Evolutionary conservation across 164 flowering plant genomes (phyloP).

Genomic region (Taxillus chinensis): DNA sequence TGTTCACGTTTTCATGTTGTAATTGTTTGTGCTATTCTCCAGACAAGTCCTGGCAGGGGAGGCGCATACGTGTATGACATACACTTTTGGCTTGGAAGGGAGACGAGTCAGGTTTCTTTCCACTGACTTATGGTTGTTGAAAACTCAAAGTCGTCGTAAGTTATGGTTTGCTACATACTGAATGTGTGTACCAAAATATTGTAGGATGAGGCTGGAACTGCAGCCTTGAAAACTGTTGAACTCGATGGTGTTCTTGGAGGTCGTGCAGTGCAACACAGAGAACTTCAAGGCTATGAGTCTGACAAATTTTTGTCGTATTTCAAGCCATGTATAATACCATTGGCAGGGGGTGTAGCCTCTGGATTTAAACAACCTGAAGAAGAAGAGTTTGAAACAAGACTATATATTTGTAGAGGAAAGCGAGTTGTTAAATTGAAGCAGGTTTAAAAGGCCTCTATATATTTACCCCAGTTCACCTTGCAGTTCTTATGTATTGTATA

Average conservation of each 20-base stretch:
- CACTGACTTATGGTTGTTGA: neutral
- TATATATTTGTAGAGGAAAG: constrained; percentile 84
- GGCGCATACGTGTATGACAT: constrained; percentile 77
- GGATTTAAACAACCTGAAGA: constrained; percentile 80
- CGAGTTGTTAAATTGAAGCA: constrained; percentile 86
- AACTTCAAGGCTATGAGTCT: constrained; percentile 94
- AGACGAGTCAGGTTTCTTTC: constrained; percentile 75
- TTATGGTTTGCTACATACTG: neutral
- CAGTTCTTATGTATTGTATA: neutral
- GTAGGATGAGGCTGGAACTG: constrained; percentile 99
- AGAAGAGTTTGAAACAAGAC: constrained; percentile 83
- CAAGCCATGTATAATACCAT: constrained; percentile 90
- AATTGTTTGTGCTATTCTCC: constrained; percentile 10
- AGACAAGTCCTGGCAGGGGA: constrained; percentile 80
- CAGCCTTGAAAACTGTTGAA: constrained; percentile 96
- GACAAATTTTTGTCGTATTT: constrained; percentile 97
- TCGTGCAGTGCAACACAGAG: constrained; percentile 96
- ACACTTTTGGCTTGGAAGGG: constrained; percentile 98
- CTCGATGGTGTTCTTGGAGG: constrained; percentile 97
- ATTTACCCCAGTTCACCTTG: neutral
- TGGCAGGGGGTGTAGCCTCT: constrained; percentile 98
- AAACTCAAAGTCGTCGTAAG: neutral
- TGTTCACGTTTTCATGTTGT: neutral
- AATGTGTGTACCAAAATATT: constrained; percentile 6
- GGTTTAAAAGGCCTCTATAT: constrained; percentile 25